Percentiles rank a stretch among this genome's conserved stretches.
These are phyloP conservation scores for Amanita phalloides DNA, from an alignment of 768 basidiomycete genomes.

Conservation along the genomic window DNA sequence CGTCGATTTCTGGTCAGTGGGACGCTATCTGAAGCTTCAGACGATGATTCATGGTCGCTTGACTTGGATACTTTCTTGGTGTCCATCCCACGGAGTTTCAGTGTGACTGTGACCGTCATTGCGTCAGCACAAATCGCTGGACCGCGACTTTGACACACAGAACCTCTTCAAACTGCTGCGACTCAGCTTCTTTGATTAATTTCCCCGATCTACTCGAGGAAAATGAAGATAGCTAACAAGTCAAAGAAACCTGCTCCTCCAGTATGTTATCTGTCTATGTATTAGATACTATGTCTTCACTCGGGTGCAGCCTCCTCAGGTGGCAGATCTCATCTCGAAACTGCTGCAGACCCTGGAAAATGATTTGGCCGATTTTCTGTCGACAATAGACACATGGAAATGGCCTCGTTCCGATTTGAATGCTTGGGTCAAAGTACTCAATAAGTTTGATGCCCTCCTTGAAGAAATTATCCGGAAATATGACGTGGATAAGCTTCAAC, in stretches of 20 bases:
- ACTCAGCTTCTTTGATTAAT: conserved; percentile 8
- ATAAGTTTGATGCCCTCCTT: conserved; percentile 88
- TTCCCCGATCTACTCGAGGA: conserved; percentile 40
- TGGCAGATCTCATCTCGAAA: conserved; percentile 69
- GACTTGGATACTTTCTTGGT: background rate
- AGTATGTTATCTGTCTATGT: conserved; percentile 26
- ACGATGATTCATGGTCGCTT: background rate
- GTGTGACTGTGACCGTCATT: conserved; percentile 2
- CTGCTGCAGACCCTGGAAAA: conserved; percentile 58
- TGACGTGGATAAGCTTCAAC: conserved; percentile 76
- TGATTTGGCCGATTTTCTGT: conserved; percentile 58
- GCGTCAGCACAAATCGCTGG: conserved; percentile 1
- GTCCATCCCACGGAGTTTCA: background rate
- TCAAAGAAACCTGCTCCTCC: conserved; percentile 74
- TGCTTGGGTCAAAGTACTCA: conserved; percentile 91
- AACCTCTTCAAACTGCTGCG: conserved; percentile 7
- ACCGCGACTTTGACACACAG: conserved; percentile 5
- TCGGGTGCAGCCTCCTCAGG: conserved; percentile 54
- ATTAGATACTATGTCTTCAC: conserved; percentile 12
- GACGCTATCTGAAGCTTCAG: background rate
- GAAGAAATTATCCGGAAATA: conserved; percentile 78
- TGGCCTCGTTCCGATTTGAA: conserved; percentile 97
- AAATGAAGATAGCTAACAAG: conserved; percentile 84
- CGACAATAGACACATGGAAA: conserved; percentile 71
- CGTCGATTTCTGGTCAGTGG: background rate